phyloP scores from a whole-genome alignment of 352 stramenopile species.

The Phytophthora pluvialis region DNA sequence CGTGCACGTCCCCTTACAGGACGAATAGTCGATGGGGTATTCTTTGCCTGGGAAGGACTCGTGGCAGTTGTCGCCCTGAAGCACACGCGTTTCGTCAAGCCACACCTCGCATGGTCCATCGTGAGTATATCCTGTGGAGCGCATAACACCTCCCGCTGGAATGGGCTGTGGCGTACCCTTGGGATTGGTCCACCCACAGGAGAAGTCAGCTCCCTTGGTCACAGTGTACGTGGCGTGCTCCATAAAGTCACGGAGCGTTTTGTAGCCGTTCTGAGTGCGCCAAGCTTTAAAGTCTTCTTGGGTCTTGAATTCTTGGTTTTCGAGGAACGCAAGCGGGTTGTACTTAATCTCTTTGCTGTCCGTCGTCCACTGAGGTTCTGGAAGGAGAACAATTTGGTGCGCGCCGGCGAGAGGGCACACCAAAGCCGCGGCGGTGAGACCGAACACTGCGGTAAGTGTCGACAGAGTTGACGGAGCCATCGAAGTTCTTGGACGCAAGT shows the following conservation, averaged over 20 bases:
- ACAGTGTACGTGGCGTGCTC: neutral
- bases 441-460: too few relatives aligned
- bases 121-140: neutral
- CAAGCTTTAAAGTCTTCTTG: neutral
- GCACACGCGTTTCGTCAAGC: neutral
- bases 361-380: neutral
- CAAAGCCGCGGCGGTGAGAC: too few relatives aligned
- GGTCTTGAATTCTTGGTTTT: neutral
- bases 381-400: neutral
- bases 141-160: neutral
- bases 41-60: neutral
- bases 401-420: too few relatives aligned
- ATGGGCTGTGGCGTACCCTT: neutral
- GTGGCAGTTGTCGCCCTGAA: neutral
- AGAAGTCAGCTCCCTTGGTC: neutral
- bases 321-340: slow-evolving; percentile 2
- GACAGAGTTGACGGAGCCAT: too few relatives aligned
- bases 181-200: neutral
- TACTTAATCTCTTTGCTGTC: neutral
- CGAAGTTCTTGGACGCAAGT: too few relatives aligned
- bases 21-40: too few relatives aligned
- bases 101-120: neutral
- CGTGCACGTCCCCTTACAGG: too few relatives aligned
- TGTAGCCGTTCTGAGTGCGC: neutral
- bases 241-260: neutral